phyloP scores from a whole-genome alignment of 495 filamentous ascomycete genomes.

The Podospora sp. region DNA sequence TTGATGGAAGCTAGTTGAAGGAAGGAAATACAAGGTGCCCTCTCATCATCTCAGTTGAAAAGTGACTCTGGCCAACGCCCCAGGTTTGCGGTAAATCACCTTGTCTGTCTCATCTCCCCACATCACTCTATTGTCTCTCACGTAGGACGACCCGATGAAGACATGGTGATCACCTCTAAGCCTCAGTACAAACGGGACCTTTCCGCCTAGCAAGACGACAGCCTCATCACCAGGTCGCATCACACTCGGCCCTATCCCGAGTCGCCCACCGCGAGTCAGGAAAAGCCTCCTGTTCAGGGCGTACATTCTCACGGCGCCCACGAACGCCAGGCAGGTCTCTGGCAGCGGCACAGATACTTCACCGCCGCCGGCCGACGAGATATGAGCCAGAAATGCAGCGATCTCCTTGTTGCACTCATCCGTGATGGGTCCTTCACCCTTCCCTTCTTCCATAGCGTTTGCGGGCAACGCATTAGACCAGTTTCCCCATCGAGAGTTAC shows the following conservation, averaged over 20 bases:
- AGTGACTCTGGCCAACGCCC: slow-evolving; percentile 8
- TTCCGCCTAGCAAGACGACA: slow-evolving; percentile 3
- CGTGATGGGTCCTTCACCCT: slow-evolving; percentile 8
- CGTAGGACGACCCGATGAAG: neutral
- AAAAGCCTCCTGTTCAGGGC: slow-evolving; percentile 10
- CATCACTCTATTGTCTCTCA: slow-evolving; percentile 7
- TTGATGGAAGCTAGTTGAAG: too few species aligned
- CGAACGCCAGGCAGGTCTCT: neutral
- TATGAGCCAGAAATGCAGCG: slow-evolving; percentile 2
- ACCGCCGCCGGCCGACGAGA: neutral
- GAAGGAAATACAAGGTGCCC: too few species aligned
- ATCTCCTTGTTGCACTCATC: slow-evolving; percentile 4
- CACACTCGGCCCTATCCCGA: slow-evolving; percentile 7
- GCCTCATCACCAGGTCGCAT: slow-evolving; percentile 6
- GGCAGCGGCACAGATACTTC: slow-evolving; percentile 1
- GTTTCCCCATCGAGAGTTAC: slow-evolving; percentile 11
- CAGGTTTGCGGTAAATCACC: neutral
- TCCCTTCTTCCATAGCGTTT: neutral
- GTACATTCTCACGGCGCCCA: slow-evolving; percentile 9
- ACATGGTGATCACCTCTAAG: slow-evolving; percentile 5
- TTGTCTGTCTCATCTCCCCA: slow-evolving; percentile 11
- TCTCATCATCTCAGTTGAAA: slow-evolving; percentile 6
- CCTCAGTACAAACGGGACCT: slow-evolving; percentile 6
- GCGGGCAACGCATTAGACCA: neutral
- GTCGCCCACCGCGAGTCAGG: slow-evolving; percentile 2